Evolutionary conservation across 192 early-diverging fungal genomes (phyloP).

Genomic region (Jimgerdemannia flammicorona): DNA sequence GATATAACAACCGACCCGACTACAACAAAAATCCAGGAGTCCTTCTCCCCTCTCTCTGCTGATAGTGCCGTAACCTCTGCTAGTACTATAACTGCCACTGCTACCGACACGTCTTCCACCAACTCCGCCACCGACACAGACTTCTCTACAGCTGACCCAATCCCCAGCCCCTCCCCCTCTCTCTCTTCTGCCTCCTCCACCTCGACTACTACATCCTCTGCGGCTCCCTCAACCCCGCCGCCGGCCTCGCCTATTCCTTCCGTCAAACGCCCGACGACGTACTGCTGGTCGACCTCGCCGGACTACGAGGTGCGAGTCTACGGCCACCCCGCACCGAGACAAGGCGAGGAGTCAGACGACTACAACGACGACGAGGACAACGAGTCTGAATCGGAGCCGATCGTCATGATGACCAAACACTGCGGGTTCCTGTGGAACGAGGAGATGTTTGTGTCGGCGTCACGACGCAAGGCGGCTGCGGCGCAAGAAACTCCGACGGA

Average conservation of each 20-base stretch:
- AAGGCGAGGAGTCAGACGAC: no score
- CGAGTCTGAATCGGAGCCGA: background rate
- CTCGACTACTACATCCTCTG: background rate
- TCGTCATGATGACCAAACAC: slow-evolving; percentile 4
- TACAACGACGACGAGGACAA: no score
- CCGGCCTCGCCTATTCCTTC: background rate
- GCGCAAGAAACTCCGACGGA: background rate
- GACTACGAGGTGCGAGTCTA: background rate
- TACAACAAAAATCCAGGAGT: no score
- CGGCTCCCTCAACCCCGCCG: background rate
- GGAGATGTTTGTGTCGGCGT: background rate
- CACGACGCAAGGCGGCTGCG: background rate
- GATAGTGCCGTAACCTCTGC: no score
- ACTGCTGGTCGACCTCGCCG: background rate
- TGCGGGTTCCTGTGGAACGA: slow-evolving; percentile 6
- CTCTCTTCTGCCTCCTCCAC: background rate
- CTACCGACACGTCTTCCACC: no score
- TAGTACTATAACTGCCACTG: no score
- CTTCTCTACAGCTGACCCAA: no score
- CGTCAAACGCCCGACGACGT: background rate
- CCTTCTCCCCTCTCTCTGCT: no score
- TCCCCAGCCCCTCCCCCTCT: background rate
- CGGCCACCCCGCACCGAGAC: background rate
- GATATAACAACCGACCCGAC: no score
- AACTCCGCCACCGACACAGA: no score